A percentile compares a stretch with the other conserved stretches of the same genome.
phyloP scores from a whole-genome alignment of 768 basidiomycete species.

The Mycena rebaudengoi region DNA sequence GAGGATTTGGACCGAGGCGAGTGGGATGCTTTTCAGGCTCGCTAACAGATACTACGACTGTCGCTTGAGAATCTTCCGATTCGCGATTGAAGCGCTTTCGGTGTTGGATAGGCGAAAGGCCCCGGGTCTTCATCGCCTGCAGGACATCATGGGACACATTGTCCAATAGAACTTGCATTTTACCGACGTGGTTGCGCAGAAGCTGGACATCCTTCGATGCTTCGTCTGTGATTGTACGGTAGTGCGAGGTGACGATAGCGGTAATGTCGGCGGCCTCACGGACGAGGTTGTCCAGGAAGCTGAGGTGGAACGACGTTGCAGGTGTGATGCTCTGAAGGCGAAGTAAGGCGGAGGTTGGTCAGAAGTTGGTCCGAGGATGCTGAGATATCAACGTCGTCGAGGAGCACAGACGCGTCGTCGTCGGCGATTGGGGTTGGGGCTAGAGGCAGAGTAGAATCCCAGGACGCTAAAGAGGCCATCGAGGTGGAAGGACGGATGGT shows the following conservation, averaged over 20 bases:
- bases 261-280: conserved; percentile 57
- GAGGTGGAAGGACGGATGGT: conserved; percentile 62
- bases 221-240: conserved; percentile 63
- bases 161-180: conserved; percentile 53
- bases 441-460: conserved; percentile 30
- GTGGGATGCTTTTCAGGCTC: conserved; percentile 23
- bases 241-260: conserved; percentile 55
- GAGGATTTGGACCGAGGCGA: background rate
- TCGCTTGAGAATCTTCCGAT: conserved; percentile 73
- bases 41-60: conserved; percentile 46
- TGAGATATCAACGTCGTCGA: conserved; percentile 55
- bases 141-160: conserved; percentile 53
- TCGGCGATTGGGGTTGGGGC: conserved; percentile 31
- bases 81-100: conserved; percentile 55
- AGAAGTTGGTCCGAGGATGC: conserved; percentile 57
- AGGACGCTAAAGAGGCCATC: conserved; percentile 59
- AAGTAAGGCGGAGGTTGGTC: conserved; percentile 61
- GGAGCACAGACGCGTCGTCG: conserved; percentile 44
- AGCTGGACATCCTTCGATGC: conserved; percentile 56
- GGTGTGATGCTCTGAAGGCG: conserved; percentile 49
- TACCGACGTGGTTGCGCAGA: conserved; percentile 54
- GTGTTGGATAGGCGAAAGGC: conserved; percentile 37
- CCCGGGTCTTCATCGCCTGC: conserved; percentile 48
- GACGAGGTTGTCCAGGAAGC: conserved; percentile 54
- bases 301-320: conserved; percentile 47